phyloP scores from a whole-genome alignment of 192 early-diverging fungal genomes.

The Coemansia erecta region DNA sequence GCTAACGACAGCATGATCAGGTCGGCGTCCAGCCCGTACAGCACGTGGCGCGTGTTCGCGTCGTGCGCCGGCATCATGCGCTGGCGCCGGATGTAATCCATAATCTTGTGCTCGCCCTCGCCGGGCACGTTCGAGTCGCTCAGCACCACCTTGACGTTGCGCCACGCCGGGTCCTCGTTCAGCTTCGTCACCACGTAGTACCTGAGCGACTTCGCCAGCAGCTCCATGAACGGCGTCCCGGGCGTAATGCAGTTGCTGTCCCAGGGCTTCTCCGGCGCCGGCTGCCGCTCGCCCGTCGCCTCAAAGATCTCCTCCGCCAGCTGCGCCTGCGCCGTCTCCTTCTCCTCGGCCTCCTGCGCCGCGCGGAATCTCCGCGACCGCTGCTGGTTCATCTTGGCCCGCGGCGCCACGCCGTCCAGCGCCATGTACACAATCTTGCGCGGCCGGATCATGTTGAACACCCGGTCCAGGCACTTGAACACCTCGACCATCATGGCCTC shows the following conservation, averaged over 20 bases:
- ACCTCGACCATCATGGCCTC: conserved; percentile 96
- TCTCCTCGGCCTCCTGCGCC: conserved; percentile 67
- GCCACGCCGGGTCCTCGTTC: conserved; percentile 86
- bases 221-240: conserved; percentile 95
- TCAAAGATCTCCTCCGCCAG: conserved; percentile 53
- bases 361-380: conserved; percentile 96
- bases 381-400: conserved; percentile 99
- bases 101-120: conserved; percentile 99
- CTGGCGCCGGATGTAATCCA: conserved; percentile 90
- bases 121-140: conserved; percentile 96
- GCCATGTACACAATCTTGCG: conserved; percentile 97
- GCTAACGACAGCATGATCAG: conserved; percentile 95
- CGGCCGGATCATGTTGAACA: conserved; percentile 89
- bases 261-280: conserved; percentile 62
- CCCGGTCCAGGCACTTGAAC: conserved; percentile 94
- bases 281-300: conserved; percentile 53
- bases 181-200: conserved; percentile 87
- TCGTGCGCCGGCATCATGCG: conserved; percentile 76
- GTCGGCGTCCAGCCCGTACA: conserved; percentile 95
- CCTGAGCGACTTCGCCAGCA: conserved; percentile 79
- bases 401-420: conserved; percentile 97
- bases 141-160: conserved; percentile 79
- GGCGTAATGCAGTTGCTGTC: conserved; percentile 99
- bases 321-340: conserved; percentile 23
- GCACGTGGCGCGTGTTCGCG: conserved; percentile 91